A percentile compares a stretch with the other conserved stretches of the same genome.
phyloP scores from a whole-genome alignment of 2,329 filamentous ascomycete species.

The Xylariaceae sp. region DNA sequence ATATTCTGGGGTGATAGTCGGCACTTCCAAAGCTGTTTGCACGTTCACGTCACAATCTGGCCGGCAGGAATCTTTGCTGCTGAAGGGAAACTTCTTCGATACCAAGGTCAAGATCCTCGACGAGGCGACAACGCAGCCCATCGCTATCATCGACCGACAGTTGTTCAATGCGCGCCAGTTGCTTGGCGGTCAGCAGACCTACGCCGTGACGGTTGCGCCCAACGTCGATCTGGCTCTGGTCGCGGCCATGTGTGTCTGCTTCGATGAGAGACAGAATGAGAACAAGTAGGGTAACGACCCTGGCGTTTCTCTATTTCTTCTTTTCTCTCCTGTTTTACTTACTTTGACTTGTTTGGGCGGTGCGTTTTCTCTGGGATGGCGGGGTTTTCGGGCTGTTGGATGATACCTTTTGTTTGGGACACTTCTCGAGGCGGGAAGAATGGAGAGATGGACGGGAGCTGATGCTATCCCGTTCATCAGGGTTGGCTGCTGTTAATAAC shows the following conservation, averaged over 20 bases:
- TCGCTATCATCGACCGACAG: constrained; percentile 56
- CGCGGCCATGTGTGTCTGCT: constrained; percentile 60
- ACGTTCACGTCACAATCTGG: constrained; percentile 50
- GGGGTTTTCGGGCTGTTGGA: neutral
- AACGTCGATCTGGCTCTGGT: constrained; percentile 62
- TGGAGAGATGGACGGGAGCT: no score
- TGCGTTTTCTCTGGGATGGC: neutral
- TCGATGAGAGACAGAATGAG: constrained; percentile 59
- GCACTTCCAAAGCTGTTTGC: constrained; percentile 50
- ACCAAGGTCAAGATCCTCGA: constrained; percentile 53
- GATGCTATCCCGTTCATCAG: no score
- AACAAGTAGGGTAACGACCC: neutral
- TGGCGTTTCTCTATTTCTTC: neutral
- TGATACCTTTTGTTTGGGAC: neutral
- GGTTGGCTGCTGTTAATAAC: no score
- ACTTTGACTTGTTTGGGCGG: neutral
- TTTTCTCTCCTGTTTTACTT: neutral
- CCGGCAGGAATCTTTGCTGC: constrained; percentile 42
- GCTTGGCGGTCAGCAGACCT: constrained; percentile 59
- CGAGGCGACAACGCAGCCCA: constrained; percentile 42
- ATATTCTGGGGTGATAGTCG: constrained; percentile 35
- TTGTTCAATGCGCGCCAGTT: constrained; percentile 53
- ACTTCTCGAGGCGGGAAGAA: no score
- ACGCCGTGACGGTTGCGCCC: constrained; percentile 57
- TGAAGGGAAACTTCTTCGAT: constrained; percentile 60